A percentile compares a stretch with the other conserved stretches of the same genome.
These are phyloP conservation scores for Neolentinus lepideus DNA, from an alignment of 1,284 basidiomycete genomes.

Conservation along the genomic window DNA sequence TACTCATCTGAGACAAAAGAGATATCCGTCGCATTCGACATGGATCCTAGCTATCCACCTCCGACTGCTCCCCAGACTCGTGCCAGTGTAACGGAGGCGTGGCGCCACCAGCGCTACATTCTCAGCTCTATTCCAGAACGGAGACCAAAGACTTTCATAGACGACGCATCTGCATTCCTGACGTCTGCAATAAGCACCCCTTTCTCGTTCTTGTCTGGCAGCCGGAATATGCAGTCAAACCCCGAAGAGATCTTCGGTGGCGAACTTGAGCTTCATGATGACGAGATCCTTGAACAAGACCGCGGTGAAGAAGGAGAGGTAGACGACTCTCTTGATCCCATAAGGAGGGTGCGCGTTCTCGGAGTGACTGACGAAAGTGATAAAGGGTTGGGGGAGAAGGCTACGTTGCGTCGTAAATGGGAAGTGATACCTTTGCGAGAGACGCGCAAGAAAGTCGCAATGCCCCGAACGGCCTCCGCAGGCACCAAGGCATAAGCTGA, in stretches of 20 bases:
- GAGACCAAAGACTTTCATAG: conserved; percentile 58
- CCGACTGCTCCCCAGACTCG: conserved; percentile 23
- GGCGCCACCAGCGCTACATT: conserved; percentile 55
- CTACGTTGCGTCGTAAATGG: conserved; percentile 30
- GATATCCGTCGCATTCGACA: conserved; percentile 51
- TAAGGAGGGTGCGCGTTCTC: conserved; percentile 35
- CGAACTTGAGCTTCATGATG: conserved; percentile 64
- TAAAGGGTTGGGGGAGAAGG: conserved; percentile 17
- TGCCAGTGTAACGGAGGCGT: conserved; percentile 22
- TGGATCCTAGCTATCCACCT: conserved; percentile 55
- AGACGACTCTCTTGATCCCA: conserved; percentile 57
- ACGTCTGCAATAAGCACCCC: conserved; percentile 45
- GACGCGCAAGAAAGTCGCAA: conserved; percentile 10
- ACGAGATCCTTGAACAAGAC: conserved; percentile 72
- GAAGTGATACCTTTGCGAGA: conserved; percentile 28
- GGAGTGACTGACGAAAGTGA: conserved; percentile 24
- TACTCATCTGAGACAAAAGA: conserved; percentile 48
- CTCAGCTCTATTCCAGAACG: conserved; percentile 57
- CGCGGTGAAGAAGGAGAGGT: conserved; percentile 67
- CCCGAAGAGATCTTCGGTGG: conserved; percentile 60
- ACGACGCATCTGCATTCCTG: conserved; percentile 60
- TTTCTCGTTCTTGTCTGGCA: conserved; percentile 40
- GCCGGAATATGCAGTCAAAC: conserved; percentile 31
- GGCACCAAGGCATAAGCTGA: neutral
- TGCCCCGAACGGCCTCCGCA: conserved; percentile 9